Evolutionary conservation across 2,329 filamentous ascomycete species (phyloP), one percentile per base, ranked within the genome.

Genomic region (Fusarium humuli): DNA sequence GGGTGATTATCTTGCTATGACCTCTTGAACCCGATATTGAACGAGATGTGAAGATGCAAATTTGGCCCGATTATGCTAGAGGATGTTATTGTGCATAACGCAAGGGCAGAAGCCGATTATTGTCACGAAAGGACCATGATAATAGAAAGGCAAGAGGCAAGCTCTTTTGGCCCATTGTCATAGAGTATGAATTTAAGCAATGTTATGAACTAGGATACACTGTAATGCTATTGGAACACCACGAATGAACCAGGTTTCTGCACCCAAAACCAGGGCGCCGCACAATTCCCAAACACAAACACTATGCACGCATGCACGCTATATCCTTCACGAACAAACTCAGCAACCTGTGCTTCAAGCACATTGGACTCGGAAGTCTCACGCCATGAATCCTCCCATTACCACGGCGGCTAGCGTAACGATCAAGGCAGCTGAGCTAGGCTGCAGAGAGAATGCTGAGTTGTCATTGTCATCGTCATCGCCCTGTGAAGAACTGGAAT

Each of bases 321-420:
- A 48, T 30, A 47, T 32, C 27, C 16, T 60, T 32, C 32, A 32
- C 41, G 40, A 12, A 22, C 6, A 7, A 12, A n/a, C 22, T 23
- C 13, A 7, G 25, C 0, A 23, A 37, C 53, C 16, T 8, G 23
- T 16, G 14, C 49, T 18, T 50, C 18, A 20, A 22, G 30, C 14
- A 41, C 22, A 20, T 9, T 25, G 5, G 7, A 16, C 25, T 50
- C n/a, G 44, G n/a, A n/a, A n/a, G 13, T 20, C 52, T 75, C 34
- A 79, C 12, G 74, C 69, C 18, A 79, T 69, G 23, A 79, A 70
- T 20, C 77, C 58, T 11, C 77, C 77, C 42, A 73, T 72, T 5
- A 78, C 50, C 0, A 75, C 53, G 9, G 77, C 78, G 0, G 75
- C 77, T 18, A 78, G 52, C 4, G 71, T 71, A 11, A 79, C 77